phyloP scores from a whole-genome alignment of 1,284 basidiomycete genomes.

The Apiotrichum brassicae region DNA sequence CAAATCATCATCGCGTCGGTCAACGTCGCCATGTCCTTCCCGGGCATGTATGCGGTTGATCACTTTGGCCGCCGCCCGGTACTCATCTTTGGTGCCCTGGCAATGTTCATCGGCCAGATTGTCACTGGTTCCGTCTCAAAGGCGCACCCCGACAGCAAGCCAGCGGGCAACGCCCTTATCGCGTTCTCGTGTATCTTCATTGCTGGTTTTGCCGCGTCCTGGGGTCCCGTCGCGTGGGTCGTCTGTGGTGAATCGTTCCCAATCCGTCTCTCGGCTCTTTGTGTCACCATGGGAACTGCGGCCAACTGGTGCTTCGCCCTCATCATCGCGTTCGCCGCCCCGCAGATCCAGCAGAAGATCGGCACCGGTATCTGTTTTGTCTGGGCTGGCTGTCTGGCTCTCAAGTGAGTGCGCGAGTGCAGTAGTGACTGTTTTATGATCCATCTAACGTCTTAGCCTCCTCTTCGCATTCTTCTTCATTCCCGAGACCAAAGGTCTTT shows the following conservation, averaged over 20 bases:
- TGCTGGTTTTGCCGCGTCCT: constrained; percentile 49
- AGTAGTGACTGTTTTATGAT: too few species aligned
- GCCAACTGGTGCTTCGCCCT: constrained; percentile 48
- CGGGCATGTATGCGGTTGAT: constrained; percentile 46
- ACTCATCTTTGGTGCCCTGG: constrained; percentile 47
- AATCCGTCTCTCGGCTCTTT: constrained; percentile 42
- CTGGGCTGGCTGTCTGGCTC: constrained; percentile 44
- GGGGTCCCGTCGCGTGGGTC: constrained; percentile 48
- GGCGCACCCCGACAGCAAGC: constrained; percentile 26
- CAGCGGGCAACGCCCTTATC: constrained; percentile 49
- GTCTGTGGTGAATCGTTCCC: constrained; percentile 49
- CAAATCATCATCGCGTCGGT: constrained; percentile 49
- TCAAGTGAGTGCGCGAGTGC: not conserved
- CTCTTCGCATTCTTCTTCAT: constrained; percentile 45
- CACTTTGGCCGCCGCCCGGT: constrained; percentile 48
- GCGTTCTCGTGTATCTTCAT: constrained; percentile 51
- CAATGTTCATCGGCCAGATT: constrained; percentile 49
- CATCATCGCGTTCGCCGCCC: constrained; percentile 45
- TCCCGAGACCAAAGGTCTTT: constrained; percentile 44
- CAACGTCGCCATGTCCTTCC: constrained; percentile 46
- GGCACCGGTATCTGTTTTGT: constrained; percentile 44
- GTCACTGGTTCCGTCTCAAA: constrained; percentile 47
- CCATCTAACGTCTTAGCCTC: constrained; percentile 5
- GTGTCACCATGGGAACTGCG: constrained; percentile 46
- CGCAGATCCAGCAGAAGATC: constrained; percentile 43